Base-by-base conservation (phyloP, 2,329 filamentous ascomycete genomes). In the Sporothrix mexicana region DNA sequence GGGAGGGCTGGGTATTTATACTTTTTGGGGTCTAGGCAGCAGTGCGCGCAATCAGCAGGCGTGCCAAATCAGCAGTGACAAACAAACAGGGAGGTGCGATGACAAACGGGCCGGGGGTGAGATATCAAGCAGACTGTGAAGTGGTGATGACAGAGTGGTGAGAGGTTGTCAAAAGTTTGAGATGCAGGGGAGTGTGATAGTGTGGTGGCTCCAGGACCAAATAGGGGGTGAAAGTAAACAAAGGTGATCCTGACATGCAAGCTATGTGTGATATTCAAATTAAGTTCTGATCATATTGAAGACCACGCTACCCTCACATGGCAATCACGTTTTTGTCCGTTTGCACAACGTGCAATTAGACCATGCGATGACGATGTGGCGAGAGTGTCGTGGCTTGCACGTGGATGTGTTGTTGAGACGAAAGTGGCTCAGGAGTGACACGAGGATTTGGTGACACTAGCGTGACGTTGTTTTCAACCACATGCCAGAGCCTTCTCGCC, bases 101-200 rank as follows among this genome's bases (percentile, higher is more conserved):
- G 51, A 55, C 51, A 55, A 55, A 55, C 51, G 20, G 17, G 36
- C 59, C 23, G 59, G 8, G 17, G 45, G 59, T 64, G 59, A 64
- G 36, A 64, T 23, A 45, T n/a, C 9, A 64, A 23, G 30, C 3
- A 45, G n/a, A 45, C 13, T 5, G 9, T 64, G 59, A 45, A 23
- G n/a, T 13, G 59, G n/a, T 64, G 59, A 10, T 64, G 59, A 64
- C 59, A 12, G 36, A 15, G 59, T 45, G 36, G 1, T 25, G 59
- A 7, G 36, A 36, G 25, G 17, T 9, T 13, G 13, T 1, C 36
- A 15, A 36, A 17, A 4, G 1, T 3, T 30, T 13, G 4, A 7
- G 13, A 43, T 23, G 13, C 4, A 41, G n/a, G 3, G 5, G 15
- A 23, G 17, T 10, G 36, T 43, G 36, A 64, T 13, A 10, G 7